Evolutionary conservation across 2,329 filamentous ascomycete genomes (phyloP).

Genomic region (Neocatenulostroma microsporum): DNA sequence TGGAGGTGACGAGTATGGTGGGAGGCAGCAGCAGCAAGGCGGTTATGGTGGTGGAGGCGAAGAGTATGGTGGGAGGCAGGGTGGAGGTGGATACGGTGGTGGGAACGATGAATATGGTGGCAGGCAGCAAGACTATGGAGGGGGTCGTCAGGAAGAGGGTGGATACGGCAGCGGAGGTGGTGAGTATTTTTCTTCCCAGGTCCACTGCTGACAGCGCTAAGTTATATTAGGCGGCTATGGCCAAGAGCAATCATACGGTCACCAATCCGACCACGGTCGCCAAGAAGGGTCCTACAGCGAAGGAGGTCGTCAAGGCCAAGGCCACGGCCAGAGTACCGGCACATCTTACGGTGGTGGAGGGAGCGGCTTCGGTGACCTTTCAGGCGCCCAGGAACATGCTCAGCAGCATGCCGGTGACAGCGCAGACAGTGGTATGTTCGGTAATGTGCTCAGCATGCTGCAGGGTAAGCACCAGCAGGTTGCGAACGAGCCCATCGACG

Average conservation of each 20-base stretch:
- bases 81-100: slow-evolving; percentile 12
- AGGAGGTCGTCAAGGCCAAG: slow-evolving; percentile 20
- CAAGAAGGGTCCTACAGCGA: slow-evolving; percentile 23
- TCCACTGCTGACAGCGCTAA: too few relatives aligned
- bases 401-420: slow-evolving; percentile 45
- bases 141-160: slow-evolving; percentile 9
- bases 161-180: slow-evolving; percentile 15
- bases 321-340: slow-evolving; percentile 33
- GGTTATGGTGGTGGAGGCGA: slow-evolving; percentile 16
- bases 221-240: too few relatives aligned
- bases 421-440: slow-evolving; percentile 49
- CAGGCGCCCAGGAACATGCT: slow-evolving; percentile 49
- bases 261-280: slow-evolving; percentile 24
- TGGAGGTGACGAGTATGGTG: slow-evolving; percentile 6
- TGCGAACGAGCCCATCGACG: slow-evolving; percentile 49
- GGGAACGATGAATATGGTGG: slow-evolving; percentile 12
- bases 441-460: slow-evolving; percentile 48
- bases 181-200: too few relatives aligned
- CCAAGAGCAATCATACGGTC: slow-evolving; percentile 19
- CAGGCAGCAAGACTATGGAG: slow-evolving; percentile 5
- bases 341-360: slow-evolving; percentile 37
- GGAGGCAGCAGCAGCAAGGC: slow-evolving; percentile 8
- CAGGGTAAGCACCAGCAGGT: slow-evolving; percentile 46
- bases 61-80: slow-evolving; percentile 11
- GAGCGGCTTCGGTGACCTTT: slow-evolving; percentile 36